Evolutionary conservation across 2,329 filamentous ascomycete genomes (phyloP), one percentile per base, ranked within the genome.

Genomic region (Cordyceps sp.): DNA sequence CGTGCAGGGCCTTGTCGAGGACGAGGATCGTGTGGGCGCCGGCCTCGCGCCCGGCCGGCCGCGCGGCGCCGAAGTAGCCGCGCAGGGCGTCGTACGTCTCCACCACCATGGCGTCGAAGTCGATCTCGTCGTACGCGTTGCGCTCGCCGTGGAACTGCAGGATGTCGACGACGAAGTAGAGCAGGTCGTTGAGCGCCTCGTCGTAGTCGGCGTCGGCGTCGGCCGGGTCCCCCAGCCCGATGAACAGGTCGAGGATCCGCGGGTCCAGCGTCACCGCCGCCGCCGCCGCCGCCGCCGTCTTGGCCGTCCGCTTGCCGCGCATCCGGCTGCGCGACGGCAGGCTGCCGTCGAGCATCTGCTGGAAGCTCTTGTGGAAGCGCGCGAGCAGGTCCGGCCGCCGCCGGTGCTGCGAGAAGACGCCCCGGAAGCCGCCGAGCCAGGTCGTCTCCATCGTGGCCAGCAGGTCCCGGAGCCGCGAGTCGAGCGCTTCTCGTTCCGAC

Each of bases 71-170:
- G 45, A 93, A 77, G 47, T 94, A 94, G 1, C 73, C 69, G 31
- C 76, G 72, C 18, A 98, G 59, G 3, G 85, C 83, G 54, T 94
- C 88, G 25, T 84, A 69, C 0, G 82, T 83, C 44, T 93, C 85
- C 25, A 96, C 67, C 5, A 86, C 74, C 72, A 98, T 92, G 42
- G 68, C 60, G 40, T 98, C 90, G 48, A 96, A 93, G 53, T 96
- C 88, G 39, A 98, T 82, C 57, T 98, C 90, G 44, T 98, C 90
- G 54, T 94, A 94, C 0, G 92, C 90, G 48, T 96, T 98, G 30
- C 76, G 72, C 56, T 98, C 92, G 13, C 90, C 90, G 43, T 93
- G 83, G 53, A 98, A 96, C 50, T 96, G 90, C 3, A 98, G 64
- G 32, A 96, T 86, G 45, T 98, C 90, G 6, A 98, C 78, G 1